Conservation (phyloP, 805 yeast genomes). For the Saccharomycopsis microspora region DNA sequence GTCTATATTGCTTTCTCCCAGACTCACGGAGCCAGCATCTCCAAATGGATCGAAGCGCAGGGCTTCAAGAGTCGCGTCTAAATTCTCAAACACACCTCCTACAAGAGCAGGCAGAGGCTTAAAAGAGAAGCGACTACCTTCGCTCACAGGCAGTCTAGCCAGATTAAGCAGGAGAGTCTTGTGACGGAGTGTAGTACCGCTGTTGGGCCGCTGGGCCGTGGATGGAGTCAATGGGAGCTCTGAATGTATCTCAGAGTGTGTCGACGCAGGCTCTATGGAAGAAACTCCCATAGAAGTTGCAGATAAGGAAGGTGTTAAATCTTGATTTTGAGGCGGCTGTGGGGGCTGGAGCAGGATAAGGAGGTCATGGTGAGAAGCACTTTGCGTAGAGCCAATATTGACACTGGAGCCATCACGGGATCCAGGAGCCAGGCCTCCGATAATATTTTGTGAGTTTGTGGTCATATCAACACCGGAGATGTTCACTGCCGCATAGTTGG, state of each 20-base stretch:
- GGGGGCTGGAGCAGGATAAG: too few species aligned
- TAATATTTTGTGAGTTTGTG: neutral
- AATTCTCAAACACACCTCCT: neutral
- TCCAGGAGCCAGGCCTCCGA: neutral
- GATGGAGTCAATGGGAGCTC: slow-evolving; percentile 3
- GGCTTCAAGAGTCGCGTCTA: neutral
- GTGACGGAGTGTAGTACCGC: neutral
- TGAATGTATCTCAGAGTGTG: slow-evolving; percentile 1
- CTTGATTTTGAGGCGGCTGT: too few species aligned
- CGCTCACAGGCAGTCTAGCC: neutral
- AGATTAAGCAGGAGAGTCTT: neutral
- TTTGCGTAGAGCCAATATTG: neutral
- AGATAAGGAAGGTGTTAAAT: too few species aligned
- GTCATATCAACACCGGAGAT: neutral
- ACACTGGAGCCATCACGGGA: neutral
- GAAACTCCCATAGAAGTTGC: too few species aligned
- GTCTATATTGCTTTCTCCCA: neutral
- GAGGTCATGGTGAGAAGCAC: neutral
- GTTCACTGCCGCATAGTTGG: slow-evolving; percentile 1
- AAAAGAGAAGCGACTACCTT: slow-evolving; percentile 2
- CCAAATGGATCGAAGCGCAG: neutral
- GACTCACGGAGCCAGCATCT: neutral
- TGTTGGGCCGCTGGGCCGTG: neutral
- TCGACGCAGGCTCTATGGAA: neutral
- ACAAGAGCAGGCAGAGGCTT: neutral